Conservation (phyloP, 176 grass and related monocot species). For the Phoenix dactylifera region DNA sequence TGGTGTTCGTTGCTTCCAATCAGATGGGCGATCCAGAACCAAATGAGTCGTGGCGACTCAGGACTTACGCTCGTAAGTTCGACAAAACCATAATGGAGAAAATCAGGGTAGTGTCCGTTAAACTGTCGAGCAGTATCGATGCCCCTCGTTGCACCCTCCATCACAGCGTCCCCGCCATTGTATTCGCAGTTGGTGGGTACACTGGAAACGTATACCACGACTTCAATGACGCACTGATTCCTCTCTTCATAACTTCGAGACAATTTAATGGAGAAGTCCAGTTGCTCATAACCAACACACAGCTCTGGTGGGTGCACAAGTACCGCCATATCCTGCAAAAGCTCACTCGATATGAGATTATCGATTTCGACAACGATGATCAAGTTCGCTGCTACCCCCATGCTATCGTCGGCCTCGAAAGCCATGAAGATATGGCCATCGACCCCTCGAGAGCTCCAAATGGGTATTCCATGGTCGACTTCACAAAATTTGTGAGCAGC, state of each 20-base stretch:
- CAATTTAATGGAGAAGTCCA: constrained; percentile 46
- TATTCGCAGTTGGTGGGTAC: constrained; percentile 58
- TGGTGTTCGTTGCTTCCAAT: constrained; percentile 30
- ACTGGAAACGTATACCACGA: constrained; percentile 65
- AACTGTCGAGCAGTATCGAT: constrained; percentile 14
- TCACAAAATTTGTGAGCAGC: constrained; percentile 1
- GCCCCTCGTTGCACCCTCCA: constrained; percentile 37
- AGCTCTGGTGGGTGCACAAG: constrained; percentile 1
- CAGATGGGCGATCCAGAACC: neutral
- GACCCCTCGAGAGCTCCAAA: neutral
- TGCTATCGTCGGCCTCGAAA: neutral
- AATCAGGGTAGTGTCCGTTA: constrained; percentile 37
- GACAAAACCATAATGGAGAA: neutral
- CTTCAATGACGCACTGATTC: constrained; percentile 65
- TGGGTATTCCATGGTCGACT: constrained; percentile 11
- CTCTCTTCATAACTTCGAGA: constrained; percentile 52
- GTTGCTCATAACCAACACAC: constrained; percentile 13
- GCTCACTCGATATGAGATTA: constrained; percentile 4
- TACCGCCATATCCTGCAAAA: neutral
- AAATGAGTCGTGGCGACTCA: constrained; percentile 37
- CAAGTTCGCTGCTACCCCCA: constrained; percentile 8
- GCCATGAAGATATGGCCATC: neutral
- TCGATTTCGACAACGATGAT: constrained; percentile 7
- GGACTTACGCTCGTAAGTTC: constrained; percentile 44
- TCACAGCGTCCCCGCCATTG: constrained; percentile 32